These are phyloP conservation scores for Boletus pseudopeckii DNA, from an alignment of 768 basidiomycete species.

Conservation along the genomic window DNA sequence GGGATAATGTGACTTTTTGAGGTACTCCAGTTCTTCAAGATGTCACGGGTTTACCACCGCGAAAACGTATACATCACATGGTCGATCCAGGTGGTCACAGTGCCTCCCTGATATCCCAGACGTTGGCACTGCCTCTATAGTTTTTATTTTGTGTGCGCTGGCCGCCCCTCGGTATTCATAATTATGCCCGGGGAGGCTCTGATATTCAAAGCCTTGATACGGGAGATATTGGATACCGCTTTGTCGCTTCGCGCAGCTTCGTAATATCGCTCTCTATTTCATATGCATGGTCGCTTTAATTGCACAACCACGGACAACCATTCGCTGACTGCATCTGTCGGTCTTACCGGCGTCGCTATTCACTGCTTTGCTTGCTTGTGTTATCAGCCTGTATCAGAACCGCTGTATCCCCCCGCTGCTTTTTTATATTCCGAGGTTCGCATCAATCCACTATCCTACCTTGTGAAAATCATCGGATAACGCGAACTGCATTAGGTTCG, in stretches of 20 bases:
- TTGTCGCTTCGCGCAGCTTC: slow-evolving; percentile 10
- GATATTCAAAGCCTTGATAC: slow-evolving; percentile 5
- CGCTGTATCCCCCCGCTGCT: slow-evolving; percentile 20
- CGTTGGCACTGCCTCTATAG: slow-evolving; percentile 55
- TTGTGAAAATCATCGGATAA: slow-evolving; percentile 23
- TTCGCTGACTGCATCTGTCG: slow-evolving; percentile 6
- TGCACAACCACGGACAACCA: slow-evolving; percentile 17
- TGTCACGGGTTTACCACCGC: slow-evolving; percentile 47
- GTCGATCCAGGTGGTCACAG: slow-evolving; percentile 52
- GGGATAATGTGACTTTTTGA: slow-evolving; percentile 8
- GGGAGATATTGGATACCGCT: slow-evolving; percentile 11
- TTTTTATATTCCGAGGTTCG: slow-evolving; percentile 17
- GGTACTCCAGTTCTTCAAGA: slow-evolving; percentile 38
- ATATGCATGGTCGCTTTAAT: slow-evolving; percentile 14
- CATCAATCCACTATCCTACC: slow-evolving; percentile 12
- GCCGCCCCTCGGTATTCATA: slow-evolving; percentile 22
- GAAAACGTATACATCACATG: slow-evolving; percentile 67
- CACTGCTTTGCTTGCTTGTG: slow-evolving; percentile 17
- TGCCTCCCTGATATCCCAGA: slow-evolving; percentile 52
- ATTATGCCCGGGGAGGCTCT: slow-evolving; percentile 16
- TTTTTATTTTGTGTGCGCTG: slow-evolving; percentile 14
- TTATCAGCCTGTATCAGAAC: slow-evolving; percentile 22
- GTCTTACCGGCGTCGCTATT: slow-evolving; percentile 3
- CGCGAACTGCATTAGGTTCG: slow-evolving; percentile 9
- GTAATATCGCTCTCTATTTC: slow-evolving; percentile 10